A percentile compares a stretch with the other conserved stretches of the same genome.
phyloP scores from a whole-genome alignment of 148 eudicot species.

The Nepenthes mirabilis region DNA sequence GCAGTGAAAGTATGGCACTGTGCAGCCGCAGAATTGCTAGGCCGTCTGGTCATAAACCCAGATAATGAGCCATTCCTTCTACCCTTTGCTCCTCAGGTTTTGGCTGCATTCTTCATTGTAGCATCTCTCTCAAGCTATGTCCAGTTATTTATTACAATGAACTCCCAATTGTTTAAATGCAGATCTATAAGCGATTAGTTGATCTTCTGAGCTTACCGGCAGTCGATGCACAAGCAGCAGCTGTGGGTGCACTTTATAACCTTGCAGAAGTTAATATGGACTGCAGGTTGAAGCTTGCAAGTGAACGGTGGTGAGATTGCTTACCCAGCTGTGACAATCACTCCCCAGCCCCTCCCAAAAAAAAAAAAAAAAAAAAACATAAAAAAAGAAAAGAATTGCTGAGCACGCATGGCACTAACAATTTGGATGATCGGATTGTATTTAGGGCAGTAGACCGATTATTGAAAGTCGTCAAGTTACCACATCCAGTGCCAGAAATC shows the following conservation, averaged over 20 bases:
- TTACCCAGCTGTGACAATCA: background rate
- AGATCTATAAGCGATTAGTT: slow-evolving; percentile 78
- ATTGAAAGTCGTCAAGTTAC: slow-evolving; percentile 63
- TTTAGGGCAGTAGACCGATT: slow-evolving; percentile 86
- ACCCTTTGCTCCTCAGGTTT: slow-evolving; percentile 77
- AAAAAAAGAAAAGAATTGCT: too few relatives aligned
- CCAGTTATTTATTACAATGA: background rate
- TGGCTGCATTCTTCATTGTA: slow-evolving; percentile 3
- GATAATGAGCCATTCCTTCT: slow-evolving; percentile 91
- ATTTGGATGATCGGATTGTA: background rate
- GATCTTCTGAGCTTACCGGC: slow-evolving; percentile 79
- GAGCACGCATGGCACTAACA: background rate
- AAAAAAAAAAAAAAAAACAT: background rate
- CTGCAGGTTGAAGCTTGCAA: slow-evolving; percentile 78
- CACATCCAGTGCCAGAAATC: slow-evolving; percentile 86
- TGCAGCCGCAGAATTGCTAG: slow-evolving; percentile 90
- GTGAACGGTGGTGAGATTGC: slow-evolving; percentile 66
- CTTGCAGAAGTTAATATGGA: slow-evolving; percentile 92
- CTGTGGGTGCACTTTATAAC: slow-evolving; percentile 84
- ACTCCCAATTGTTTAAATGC: slow-evolving; percentile 9
- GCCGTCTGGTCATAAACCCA: slow-evolving; percentile 80
- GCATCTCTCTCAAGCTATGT: background rate
- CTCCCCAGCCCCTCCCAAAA: too few relatives aligned
- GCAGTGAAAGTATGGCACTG: slow-evolving; percentile 79
- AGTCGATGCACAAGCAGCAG: slow-evolving; percentile 84